Conservation (phyloP, 2,329 filamentous ascomycete genomes). For the Penicillium sp. region DNA sequence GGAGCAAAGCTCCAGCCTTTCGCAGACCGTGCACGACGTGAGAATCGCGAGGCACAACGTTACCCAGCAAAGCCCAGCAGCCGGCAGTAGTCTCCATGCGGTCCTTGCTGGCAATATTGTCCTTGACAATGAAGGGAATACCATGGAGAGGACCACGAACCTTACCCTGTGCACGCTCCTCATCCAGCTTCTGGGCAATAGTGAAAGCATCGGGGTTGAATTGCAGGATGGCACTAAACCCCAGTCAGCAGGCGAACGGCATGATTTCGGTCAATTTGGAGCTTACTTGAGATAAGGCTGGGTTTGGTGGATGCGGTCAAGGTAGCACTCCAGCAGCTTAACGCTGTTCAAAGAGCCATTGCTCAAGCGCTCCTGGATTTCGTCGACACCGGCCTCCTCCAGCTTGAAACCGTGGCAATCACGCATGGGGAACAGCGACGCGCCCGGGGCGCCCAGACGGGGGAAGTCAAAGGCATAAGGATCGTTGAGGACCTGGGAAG, state of each 20-base stretch:
- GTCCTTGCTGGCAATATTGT: slow-evolving; percentile 65
- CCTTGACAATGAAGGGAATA: slow-evolving; percentile 73
- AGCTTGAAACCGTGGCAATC: slow-evolving; percentile 59
- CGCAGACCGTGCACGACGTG: slow-evolving; percentile 61
- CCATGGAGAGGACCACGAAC: slow-evolving; percentile 68
- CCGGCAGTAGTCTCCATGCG: slow-evolving; percentile 73
- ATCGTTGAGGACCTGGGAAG: slow-evolving; percentile 34
- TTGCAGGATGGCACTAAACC: slow-evolving; percentile 53
- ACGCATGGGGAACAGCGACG: slow-evolving; percentile 60
- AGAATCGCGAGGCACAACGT: slow-evolving; percentile 66
- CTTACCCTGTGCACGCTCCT: slow-evolving; percentile 56
- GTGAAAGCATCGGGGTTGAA: slow-evolving; percentile 64
- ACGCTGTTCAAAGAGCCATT: slow-evolving; percentile 57
- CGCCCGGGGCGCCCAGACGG: slow-evolving; percentile 31
- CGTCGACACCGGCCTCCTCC: slow-evolving; percentile 68
- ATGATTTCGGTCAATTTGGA: not conserved
- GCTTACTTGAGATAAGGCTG: slow-evolving; percentile 62
- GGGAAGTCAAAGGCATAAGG: slow-evolving; percentile 41
- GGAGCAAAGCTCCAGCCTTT: slow-evolving; percentile 63
- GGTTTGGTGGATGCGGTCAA: slow-evolving; percentile 60
- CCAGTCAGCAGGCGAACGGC: not conserved
- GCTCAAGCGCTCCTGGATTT: slow-evolving; percentile 60
- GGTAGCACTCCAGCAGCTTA: slow-evolving; percentile 62
- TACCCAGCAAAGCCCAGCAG: slow-evolving; percentile 64
- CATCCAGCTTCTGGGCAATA: slow-evolving; percentile 62